These are phyloP conservation scores for Neurospora sp. DNA, from an alignment of 495 filamentous ascomycete genomes.

Conservation along the genomic window DNA sequence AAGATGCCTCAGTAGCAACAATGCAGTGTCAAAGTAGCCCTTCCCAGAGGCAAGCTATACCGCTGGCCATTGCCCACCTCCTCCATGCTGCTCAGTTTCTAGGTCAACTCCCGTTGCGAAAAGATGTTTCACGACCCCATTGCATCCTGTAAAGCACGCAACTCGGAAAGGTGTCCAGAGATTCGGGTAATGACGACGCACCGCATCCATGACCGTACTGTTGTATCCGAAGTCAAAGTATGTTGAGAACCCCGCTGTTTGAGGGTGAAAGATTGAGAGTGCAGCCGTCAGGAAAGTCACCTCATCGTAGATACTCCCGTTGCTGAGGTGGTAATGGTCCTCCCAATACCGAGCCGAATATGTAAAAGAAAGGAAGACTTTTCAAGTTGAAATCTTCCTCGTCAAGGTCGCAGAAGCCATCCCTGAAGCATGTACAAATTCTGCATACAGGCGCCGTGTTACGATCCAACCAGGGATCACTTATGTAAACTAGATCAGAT, in stretches of 20 bases:
- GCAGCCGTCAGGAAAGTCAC: neutral
- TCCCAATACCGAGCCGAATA: neutral
- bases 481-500: too few species aligned
- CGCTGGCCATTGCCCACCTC: neutral
- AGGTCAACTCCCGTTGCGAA: neutral
- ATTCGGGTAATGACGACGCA: neutral
- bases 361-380: fast-evolving
- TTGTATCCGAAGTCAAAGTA: neutral
- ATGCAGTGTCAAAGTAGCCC: neutral
- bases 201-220: too few species aligned
- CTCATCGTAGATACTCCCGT: neutral
- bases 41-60: neutral
- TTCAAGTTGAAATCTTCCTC: fast-evolving
- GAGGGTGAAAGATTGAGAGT: neutral
- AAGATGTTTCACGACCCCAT: neutral
- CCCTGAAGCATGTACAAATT: neutral
- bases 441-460: neutral
- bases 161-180: neutral
- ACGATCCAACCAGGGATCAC: too few species aligned
- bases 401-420: neutral
- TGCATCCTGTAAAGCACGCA: neutral
- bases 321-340: neutral
- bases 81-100: neutral
- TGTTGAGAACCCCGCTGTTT: neutral
- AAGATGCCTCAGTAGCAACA: neutral